phyloP scores from a whole-genome alignment of 2,329 filamentous ascomycete species.

The Ophiobolus disseminans region DNA sequence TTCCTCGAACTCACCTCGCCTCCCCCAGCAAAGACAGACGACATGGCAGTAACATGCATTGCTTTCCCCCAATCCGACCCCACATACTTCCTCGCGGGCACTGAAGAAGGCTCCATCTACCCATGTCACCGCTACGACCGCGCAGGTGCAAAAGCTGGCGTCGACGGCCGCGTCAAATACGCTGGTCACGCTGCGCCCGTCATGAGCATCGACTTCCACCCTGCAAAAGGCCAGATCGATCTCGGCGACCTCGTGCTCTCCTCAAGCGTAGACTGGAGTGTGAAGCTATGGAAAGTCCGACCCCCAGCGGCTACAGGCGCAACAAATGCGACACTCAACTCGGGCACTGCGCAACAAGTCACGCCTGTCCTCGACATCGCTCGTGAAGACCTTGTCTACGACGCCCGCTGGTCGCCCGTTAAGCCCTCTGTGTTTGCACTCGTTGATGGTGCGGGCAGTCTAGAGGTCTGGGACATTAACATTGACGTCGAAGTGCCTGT shows the following conservation, averaged over 20 bases:
- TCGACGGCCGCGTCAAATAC: constrained; percentile 88
- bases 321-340: constrained; percentile 49
- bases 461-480: constrained; percentile 96
- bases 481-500: constrained; percentile 92
- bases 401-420: constrained; percentile 92
- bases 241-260: constrained; percentile 91
- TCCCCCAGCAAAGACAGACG: constrained; percentile 81
- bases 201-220: constrained; percentile 96
- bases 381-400: constrained; percentile 95
- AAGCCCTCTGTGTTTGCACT: constrained; percentile 94
- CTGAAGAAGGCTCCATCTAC: constrained; percentile 95
- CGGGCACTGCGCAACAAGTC: constrained; percentile 58
- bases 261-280: constrained; percentile 94
- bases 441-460: constrained; percentile 88
- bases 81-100: constrained; percentile 96
- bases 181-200: constrained; percentile 90
- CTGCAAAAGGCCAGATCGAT: constrained; percentile 88
- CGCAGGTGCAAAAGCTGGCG: constrained; percentile 93
- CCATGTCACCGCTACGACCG: constrained; percentile 97
- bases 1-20: constrained; percentile 87
- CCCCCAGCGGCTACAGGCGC: constrained; percentile 72
- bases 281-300: constrained; percentile 95
- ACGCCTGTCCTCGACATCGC: constrained; percentile 86
- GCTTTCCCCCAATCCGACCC: constrained; percentile 94
- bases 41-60: constrained; percentile 92